Percentiles rank a stretch among this genome's conserved stretches.
Conservation (phyloP, 345 rosid genomes). For the Lepidium sativum region DNA sequence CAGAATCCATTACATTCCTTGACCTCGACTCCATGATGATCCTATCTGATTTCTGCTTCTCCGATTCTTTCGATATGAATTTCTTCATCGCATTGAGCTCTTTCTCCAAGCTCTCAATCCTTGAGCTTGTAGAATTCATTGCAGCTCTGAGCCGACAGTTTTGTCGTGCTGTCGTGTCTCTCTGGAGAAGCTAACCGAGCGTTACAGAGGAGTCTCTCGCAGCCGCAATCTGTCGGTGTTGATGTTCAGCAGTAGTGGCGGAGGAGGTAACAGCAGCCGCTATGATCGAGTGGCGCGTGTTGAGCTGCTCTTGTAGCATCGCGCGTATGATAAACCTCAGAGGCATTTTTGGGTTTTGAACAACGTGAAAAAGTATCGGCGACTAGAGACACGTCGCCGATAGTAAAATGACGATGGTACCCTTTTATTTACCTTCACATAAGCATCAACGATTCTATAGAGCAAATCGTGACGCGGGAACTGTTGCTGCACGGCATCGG, state of each 20-base stretch:
- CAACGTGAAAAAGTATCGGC: slow-evolving; percentile 53
- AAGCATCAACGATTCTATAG: slow-evolving; percentile 58
- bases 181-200: slow-evolving; percentile 62
- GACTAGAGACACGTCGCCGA: slow-evolving; percentile 34
- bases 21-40: neutral
- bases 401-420: neutral
- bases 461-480: slow-evolving; percentile 58
- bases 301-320: slow-evolving; percentile 76
- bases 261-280: slow-evolving; percentile 19
- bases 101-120: slow-evolving; percentile 58
- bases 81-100: slow-evolving; percentile 61
- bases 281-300: slow-evolving; percentile 53
- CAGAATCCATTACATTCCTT: slow-evolving; percentile 28
- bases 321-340: slow-evolving; percentile 71
- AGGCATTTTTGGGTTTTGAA: slow-evolving; percentile 80
- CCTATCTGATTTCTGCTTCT: neutral
- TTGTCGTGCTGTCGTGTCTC: slow-evolving; percentile 50
- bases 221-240: neutral
- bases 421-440: slow-evolving; percentile 46
- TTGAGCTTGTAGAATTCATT: slow-evolving; percentile 58
- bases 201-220: slow-evolving; percentile 24
- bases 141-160: slow-evolving; percentile 55
- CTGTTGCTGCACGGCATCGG: slow-evolving; percentile 43
- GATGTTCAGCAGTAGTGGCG: neutral
- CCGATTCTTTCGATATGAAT: slow-evolving; percentile 30